Evolutionary conservation across 2,329 filamentous ascomycete species (phyloP), one percentile per base, ranked within the genome.

Genomic region (Colletotrichum caudatum): DNA sequence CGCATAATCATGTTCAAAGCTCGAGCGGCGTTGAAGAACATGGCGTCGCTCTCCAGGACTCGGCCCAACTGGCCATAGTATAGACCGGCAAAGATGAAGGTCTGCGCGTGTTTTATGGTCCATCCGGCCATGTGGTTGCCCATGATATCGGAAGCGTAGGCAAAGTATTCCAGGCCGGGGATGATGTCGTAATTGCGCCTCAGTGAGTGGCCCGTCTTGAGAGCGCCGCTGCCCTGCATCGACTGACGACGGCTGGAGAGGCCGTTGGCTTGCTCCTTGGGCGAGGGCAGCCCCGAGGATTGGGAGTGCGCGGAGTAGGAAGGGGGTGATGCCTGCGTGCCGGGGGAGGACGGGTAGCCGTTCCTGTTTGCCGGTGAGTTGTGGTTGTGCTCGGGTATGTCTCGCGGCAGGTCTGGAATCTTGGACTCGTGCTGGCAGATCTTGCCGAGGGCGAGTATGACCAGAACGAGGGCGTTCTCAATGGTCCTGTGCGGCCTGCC

Each of bases 41-140:
- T 89, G 3, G 87, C 84, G 78, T 89, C 95, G 77, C 95, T 98
- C 78, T 97, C 94, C 75, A 98, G 85, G 0, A 97, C 93, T 60
- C 95, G 89, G 0, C 91, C 95, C 35, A 98, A 84, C 79, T 98
- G 96, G 3, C 94, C 94, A 74, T 95, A 91, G 78, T 97, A 99
- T 6, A 99, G 83, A 3, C 94, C 94, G 20, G 94, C 94, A 58
- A 98, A 87, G 33, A 98, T 89, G 76, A 91, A 91, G 9, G 93
- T 93, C 79, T 97, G 95, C 5, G 97, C 93, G 78, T 96, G 92
- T 74, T 92, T 91, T 70, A 98, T 85, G 54, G 93, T 93, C 73
- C 92, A 93, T 0, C 92, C 92, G 16, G 93, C 95, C 46, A 91
- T 87, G 62, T 96, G 90, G 70, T 92, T 92, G 6, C 94, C 94